Percentiles rank a stretch among this genome's conserved stretches.
These are phyloP conservation scores for Pythium insidiosum DNA, from an alignment of 352 stramenopile species.

Conservation along the genomic window DNA sequence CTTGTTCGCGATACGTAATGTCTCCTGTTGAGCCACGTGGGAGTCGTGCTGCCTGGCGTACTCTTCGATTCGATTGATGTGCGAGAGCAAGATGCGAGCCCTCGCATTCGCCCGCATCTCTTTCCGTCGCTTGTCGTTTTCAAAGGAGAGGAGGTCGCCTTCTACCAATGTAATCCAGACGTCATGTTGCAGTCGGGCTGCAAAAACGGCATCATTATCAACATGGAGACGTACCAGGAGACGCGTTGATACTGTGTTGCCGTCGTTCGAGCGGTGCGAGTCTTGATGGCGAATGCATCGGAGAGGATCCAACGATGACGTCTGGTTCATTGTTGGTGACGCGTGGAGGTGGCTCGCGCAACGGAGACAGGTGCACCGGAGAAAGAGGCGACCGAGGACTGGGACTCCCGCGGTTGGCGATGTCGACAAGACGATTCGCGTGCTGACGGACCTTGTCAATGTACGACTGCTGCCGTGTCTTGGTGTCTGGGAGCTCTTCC, in stretches of 20 bases:
- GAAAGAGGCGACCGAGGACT: too few relatives aligned
- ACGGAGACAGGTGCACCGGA: background rate
- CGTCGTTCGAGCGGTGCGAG: slow-evolving; percentile 2
- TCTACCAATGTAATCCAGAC: slow-evolving; percentile 1
- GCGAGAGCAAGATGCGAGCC: slow-evolving; percentile 24
- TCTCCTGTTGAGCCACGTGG: slow-evolving; percentile 22
- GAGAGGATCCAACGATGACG: slow-evolving; percentile 8
- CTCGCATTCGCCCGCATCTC: slow-evolving; percentile 27
- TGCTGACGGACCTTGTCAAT: slow-evolving; percentile 33
- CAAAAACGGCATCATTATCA: too few relatives aligned
- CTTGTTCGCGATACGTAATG: slow-evolving; percentile 31
- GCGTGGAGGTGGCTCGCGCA: background rate
- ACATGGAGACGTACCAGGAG: background rate
- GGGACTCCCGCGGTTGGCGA: background rate
- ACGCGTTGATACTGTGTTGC: background rate
- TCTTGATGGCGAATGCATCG: slow-evolving; percentile 2
- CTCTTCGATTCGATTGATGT: slow-evolving; percentile 42
- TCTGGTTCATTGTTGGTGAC: slow-evolving; percentile 10
- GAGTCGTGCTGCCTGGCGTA: slow-evolving; percentile 33
- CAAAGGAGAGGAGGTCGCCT: slow-evolving; percentile 32
- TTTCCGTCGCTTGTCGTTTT: slow-evolving; percentile 39
- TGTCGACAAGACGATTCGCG: slow-evolving; percentile 20
- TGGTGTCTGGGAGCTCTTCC: slow-evolving; percentile 32
- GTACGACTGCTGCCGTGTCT: slow-evolving; percentile 42
- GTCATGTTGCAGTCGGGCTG: too few relatives aligned